Conservation (phyloP, 306 rosid genomes). For the Cicer yamashitae region DNA sequence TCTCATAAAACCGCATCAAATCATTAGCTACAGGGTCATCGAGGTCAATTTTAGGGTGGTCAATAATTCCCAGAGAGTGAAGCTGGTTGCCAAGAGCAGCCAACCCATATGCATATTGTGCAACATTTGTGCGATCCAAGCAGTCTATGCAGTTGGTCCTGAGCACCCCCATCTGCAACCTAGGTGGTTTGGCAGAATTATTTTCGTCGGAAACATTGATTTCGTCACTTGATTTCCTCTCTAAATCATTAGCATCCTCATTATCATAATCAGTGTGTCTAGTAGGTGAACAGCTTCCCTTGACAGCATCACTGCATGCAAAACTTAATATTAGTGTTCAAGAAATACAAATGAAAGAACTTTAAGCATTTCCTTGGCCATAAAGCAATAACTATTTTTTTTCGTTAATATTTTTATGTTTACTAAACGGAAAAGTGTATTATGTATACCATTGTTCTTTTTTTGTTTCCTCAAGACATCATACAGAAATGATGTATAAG, state of each 20-base stretch:
- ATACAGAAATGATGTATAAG: slow-evolving; percentile 6
- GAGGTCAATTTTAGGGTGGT: slow-evolving; percentile 75
- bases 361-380: slow-evolving; percentile 29
- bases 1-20: slow-evolving; percentile 84
- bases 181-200: slow-evolving; percentile 50
- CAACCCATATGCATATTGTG: slow-evolving; percentile 93
- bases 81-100: slow-evolving; percentile 89
- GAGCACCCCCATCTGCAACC: slow-evolving; percentile 83
- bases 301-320: slow-evolving; percentile 46
- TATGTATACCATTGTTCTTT: slow-evolving; percentile 19
- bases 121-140: slow-evolving; percentile 98
- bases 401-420: not conserved
- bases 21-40: slow-evolving; percentile 80
- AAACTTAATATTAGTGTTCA: slow-evolving; percentile 43
- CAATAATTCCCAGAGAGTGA: slow-evolving; percentile 66
- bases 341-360: slow-evolving; percentile 24
- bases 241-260: slow-evolving; percentile 56
- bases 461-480: slow-evolving; percentile 14
- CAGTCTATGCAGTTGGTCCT: slow-evolving; percentile 99
- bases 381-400: slow-evolving; percentile 37
- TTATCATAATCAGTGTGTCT: slow-evolving; percentile 32
- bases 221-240: slow-evolving; percentile 52
- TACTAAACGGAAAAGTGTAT: not conserved
- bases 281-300: slow-evolving; percentile 41
- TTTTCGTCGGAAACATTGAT: slow-evolving; percentile 52